Conservation (phyloP, 2,329 filamentous ascomycete genomes). For the Hypomyces rosellus region DNA sequence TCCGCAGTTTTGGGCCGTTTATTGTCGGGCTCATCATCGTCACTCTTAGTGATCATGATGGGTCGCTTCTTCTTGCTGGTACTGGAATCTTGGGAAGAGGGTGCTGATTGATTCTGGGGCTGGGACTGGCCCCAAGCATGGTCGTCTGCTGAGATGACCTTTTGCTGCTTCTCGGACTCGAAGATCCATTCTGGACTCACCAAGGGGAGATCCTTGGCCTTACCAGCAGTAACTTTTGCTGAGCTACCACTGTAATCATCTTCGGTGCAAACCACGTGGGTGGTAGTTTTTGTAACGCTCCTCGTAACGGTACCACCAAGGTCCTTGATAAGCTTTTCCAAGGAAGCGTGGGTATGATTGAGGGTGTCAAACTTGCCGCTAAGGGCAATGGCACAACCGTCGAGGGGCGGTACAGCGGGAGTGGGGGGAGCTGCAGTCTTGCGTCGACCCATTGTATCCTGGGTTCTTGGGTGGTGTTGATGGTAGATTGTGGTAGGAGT, state of each 20-base stretch:
- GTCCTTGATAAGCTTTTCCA: conserved; percentile 39
- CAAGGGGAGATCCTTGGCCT: conserved; percentile 43
- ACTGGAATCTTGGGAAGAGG: conserved; percentile 11
- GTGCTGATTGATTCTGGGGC: conserved; percentile 2
- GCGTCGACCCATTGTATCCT: conserved; percentile 3
- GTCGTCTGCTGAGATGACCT: conserved; percentile 18
- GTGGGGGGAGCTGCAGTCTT: conserved; percentile 11
- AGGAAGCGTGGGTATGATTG: conserved; percentile 43
- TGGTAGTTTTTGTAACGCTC: conserved; percentile 44
- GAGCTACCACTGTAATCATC: conserved; percentile 44
- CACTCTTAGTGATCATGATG: conserved; percentile 11
- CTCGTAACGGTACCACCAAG: conserved; percentile 45
- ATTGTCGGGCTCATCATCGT: conserved; percentile 1
- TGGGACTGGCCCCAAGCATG: conserved; percentile 21
- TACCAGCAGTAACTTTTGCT: conserved; percentile 45
- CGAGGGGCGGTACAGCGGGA: conserved; percentile 30
- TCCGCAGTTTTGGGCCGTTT: conserved; percentile 19
- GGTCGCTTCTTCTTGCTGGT: conserved; percentile 17
- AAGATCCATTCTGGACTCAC: conserved; percentile 57
- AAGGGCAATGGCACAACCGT: conserved; percentile 46
- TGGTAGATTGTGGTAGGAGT: neutral
- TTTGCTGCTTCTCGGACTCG: conserved; percentile 38
- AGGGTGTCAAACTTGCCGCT: conserved; percentile 53
- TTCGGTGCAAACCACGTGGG: conserved; percentile 51
- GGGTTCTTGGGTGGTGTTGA: neutral